phyloP scores from a whole-genome alignment of 306 rosid genomes.

The Morella rubra region DNA sequence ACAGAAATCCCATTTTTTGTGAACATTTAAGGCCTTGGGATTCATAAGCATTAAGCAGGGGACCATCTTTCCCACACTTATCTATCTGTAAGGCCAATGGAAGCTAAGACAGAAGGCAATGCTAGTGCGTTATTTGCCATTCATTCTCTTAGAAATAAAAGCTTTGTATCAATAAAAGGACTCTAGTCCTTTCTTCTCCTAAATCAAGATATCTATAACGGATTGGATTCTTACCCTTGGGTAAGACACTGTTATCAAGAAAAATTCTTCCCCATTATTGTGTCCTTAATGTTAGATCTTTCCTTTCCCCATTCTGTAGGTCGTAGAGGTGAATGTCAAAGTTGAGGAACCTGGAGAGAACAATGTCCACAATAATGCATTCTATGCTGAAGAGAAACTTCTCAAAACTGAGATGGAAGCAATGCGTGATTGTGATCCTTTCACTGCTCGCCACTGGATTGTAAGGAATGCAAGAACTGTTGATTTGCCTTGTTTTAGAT shows the following conservation, averaged over 20 bases:
- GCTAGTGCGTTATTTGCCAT: neutral
- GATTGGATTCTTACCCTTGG: neutral
- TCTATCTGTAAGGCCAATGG: too few species aligned
- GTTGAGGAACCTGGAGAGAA: constrained; percentile 79
- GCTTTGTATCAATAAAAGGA: neutral
- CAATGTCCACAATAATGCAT: constrained; percentile 74
- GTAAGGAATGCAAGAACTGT: constrained; percentile 40
- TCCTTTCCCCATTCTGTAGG: constrained; percentile 42
- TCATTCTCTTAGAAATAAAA: neutral
- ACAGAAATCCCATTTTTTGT: too few species aligned
- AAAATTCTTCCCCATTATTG: constrained; percentile 7
- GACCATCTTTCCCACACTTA: neutral
- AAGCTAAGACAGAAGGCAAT: neutral
- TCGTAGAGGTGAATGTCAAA: constrained; percentile 78
- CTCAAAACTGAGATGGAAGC: constrained; percentile 76
- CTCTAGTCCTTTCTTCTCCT: neutral
- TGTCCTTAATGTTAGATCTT: neutral
- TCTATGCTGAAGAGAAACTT: constrained; percentile 74
- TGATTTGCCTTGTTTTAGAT: too few species aligned
- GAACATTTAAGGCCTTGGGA: neutral
- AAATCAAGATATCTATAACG: neutral
- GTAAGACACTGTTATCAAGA: neutral
- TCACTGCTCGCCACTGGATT: constrained; percentile 85
- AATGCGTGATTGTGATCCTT: constrained; percentile 77
- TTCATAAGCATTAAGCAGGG: neutral